These are phyloP conservation scores for Aschersonia sp. DNA, from an alignment of 2,329 filamentous ascomycete genomes.

Conservation along the genomic window DNA sequence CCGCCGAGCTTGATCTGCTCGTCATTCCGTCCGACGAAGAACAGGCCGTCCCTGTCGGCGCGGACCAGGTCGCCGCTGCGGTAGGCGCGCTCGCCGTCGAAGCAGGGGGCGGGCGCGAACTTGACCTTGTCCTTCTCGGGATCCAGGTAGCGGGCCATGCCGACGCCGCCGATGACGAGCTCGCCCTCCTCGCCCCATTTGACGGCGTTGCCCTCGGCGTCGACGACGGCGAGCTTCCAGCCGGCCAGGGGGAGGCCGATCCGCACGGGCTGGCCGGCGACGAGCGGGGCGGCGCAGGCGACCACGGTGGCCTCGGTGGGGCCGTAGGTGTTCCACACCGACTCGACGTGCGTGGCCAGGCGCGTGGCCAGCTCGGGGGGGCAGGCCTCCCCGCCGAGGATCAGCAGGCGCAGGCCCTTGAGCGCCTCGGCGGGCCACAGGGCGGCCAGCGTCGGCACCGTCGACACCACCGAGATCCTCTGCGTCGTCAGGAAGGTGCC, in stretches of 20 bases:
- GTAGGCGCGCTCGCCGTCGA: slow-evolving; percentile 10
- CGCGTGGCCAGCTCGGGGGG: slow-evolving; percentile 7
- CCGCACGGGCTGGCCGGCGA: slow-evolving; percentile 6
- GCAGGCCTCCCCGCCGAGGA: slow-evolving; percentile 11
- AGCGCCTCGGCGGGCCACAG: slow-evolving; percentile 10
- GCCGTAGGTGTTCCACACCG: slow-evolving; percentile 12
- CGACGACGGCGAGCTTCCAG: slow-evolving; percentile 13
- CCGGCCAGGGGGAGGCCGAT: slow-evolving; percentile 10
- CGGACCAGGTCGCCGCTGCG: slow-evolving; percentile 12
- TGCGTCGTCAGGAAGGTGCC: slow-evolving; percentile 8
- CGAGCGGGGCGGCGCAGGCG: slow-evolving; percentile 8
- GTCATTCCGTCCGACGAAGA: slow-evolving; percentile 13
- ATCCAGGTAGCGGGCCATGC: slow-evolving; percentile 10
- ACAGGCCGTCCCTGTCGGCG: slow-evolving; percentile 8
- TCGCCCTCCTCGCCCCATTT: slow-evolving; percentile 14
- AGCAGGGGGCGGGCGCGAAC: slow-evolving; percentile 7
- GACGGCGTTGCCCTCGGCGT: slow-evolving; percentile 26
- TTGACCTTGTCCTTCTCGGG: slow-evolving; percentile 7
- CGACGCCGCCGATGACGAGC: slow-evolving; percentile 10
- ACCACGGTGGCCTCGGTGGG: slow-evolving; percentile 12
- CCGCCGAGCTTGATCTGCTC: slow-evolving; percentile 15
- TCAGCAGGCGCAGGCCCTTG: slow-evolving; percentile 7
- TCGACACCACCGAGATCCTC: slow-evolving; percentile 9
- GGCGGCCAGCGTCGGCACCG: slow-evolving; percentile 9
- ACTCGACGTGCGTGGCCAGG: slow-evolving; percentile 6